These are phyloP conservation scores for Penicillium hesseltinei DNA, from an alignment of 2,329 filamentous ascomycete genomes.

Conservation along the genomic window DNA sequence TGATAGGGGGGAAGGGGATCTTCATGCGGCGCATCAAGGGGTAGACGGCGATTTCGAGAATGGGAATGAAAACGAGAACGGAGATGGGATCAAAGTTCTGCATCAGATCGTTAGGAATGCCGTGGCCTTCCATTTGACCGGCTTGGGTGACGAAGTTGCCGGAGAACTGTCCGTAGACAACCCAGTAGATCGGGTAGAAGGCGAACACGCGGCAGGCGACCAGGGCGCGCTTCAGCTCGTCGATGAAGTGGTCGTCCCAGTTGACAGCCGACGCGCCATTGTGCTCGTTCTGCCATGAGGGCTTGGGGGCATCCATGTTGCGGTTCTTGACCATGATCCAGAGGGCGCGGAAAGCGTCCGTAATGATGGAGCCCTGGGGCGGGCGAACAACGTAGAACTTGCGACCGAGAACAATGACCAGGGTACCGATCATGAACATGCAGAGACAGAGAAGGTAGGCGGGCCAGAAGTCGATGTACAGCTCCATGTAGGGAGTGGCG, in stretches of 20 bases:
- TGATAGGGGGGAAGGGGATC: slow-evolving; percentile 71
- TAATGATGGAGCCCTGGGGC: slow-evolving; percentile 63
- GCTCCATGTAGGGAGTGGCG: slow-evolving; percentile 67
- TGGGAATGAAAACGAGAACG: slow-evolving; percentile 71
- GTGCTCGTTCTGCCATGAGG: slow-evolving; percentile 59
- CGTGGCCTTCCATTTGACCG: slow-evolving; percentile 61
- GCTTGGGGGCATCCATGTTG: slow-evolving; percentile 64
- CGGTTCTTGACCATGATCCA: slow-evolving; percentile 53
- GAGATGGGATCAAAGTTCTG: slow-evolving; percentile 74
- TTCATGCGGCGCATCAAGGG: slow-evolving; percentile 63
- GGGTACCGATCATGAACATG: slow-evolving; percentile 62
- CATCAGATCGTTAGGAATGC: slow-evolving; percentile 74
- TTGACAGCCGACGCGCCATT: slow-evolving; percentile 44
- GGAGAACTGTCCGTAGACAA: slow-evolving; percentile 67
- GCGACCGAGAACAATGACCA: slow-evolving; percentile 51
- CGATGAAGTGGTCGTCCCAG: slow-evolving; percentile 70
- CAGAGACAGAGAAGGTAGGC: slow-evolving; percentile 62
- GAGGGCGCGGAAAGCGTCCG: slow-evolving; percentile 62
- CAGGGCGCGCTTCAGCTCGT: slow-evolving; percentile 66
- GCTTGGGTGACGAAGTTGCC: slow-evolving; percentile 67
- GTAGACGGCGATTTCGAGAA: slow-evolving; percentile 69
- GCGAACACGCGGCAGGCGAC: slow-evolving; percentile 69
- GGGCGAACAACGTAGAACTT: slow-evolving; percentile 49
- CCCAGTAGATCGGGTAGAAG: slow-evolving; percentile 69
- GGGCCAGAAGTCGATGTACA: slow-evolving; percentile 64